A percentile compares a stretch with the other conserved stretches of the same genome.
Conservation (phyloP, 768 basidiomycete species). For the Phylloporus arenicola region DNA sequence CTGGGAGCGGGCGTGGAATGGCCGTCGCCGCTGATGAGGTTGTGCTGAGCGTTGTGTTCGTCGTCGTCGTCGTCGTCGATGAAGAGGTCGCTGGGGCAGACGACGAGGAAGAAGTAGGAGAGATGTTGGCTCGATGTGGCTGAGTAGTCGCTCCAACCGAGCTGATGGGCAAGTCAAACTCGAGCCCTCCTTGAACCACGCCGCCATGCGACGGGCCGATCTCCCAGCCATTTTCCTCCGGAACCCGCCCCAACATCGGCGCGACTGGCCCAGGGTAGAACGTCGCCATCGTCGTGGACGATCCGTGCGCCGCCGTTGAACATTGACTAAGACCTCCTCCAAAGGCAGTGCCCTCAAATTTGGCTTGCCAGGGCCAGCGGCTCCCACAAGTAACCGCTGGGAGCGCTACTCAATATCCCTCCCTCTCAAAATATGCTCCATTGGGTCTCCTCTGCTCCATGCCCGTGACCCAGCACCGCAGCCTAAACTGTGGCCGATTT, state of each 20-base stretch:
- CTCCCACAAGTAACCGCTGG: conserved; percentile 9
- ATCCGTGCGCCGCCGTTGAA: conserved; percentile 1
- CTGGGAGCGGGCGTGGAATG: conserved; percentile 31
- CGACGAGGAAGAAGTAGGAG: conserved; percentile 12
- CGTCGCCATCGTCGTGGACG: conserved; percentile 23
- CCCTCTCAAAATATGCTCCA: not conserved
- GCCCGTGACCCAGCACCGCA: conserved; percentile 12
- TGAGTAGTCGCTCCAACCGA: conserved; percentile 16
- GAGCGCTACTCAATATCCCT: not conserved
- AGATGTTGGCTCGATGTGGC: conserved; percentile 21
- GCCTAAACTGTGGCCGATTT: not conserved
- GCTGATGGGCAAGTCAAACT: conserved; percentile 57
- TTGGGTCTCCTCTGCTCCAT: not conserved
- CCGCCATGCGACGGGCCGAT: conserved; percentile 50
- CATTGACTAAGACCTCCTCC: conserved; percentile 11
- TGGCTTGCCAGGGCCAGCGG: conserved; percentile 5
- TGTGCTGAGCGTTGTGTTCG: conserved; percentile 6
- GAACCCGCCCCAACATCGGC: conserved; percentile 43
- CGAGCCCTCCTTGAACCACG: conserved; percentile 47
- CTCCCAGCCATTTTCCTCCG: conserved; percentile 43
- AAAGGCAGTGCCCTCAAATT: conserved; percentile 25
- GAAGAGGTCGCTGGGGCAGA: conserved; percentile 8
- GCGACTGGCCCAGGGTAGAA: conserved; percentile 49
- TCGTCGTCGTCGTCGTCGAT: conserved; percentile 8
- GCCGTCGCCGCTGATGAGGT: conserved; percentile 23